Evolutionary conservation across 1,284 basidiomycete genomes (phyloP), one percentile per base, ranked within the genome.

Genomic region (Austropuccinia psidii): DNA sequence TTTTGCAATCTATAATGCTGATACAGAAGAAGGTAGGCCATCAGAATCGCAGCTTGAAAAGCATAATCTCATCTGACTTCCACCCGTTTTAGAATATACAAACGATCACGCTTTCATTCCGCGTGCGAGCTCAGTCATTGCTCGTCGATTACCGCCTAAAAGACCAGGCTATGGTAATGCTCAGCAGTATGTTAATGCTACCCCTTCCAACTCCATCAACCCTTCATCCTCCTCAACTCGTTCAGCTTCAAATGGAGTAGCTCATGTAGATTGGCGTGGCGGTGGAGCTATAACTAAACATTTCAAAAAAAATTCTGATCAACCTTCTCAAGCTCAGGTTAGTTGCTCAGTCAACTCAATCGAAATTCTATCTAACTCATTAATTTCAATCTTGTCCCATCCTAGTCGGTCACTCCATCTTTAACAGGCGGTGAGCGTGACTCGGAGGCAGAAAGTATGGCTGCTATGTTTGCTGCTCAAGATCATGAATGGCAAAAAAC

Each of bases 401-500:
- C 17, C 17, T 58, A 64, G 61, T 29, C 60, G 19, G 29, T 45
- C n/a, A 74, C 43, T 7, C 49, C 62, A 37, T 21, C 60, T 50
- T n/a, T 74, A 33, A 55, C 61, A 1, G 78, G 77, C 0, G 76
- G 76, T 9, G 69, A 49, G 43, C 84, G 86, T 73, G 86, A 86
- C 52, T 90, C 92, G 76, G 91, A 93, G 80, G 88, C 87, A 24
- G 89, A 87, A 9, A 89, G 89, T n/a, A 90, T 96, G 85, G 90
- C 90, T 15, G 93, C 93, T 78, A 95, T 96, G 93, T 95, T 96
- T 81, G 89, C 91, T 81, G 89, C 89, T 57, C 89, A 91, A 80
- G 87, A 88, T 41, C 88, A 90, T 76, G 91, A 93, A 83, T 96
- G 93, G 93, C 89, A 94, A 83, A 90, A 93, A 85, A 89, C 92